phyloP scores from a whole-genome alignment of 257 asterid species.

The Solanum virginianum region DNA sequence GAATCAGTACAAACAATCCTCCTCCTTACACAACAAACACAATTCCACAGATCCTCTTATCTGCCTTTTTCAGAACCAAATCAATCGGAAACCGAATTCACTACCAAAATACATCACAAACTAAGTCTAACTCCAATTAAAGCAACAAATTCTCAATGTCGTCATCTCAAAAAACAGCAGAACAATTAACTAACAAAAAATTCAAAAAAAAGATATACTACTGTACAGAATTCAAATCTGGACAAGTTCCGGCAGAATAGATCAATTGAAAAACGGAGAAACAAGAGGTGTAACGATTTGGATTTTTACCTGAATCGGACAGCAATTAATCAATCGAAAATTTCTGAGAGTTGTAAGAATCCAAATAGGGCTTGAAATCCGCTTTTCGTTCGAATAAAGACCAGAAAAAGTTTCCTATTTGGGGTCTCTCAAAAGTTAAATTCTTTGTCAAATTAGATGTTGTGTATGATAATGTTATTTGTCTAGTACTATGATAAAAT shows the following conservation, averaged over 20 bases:
- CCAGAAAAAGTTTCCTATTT: neutral
- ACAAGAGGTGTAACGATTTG: neutral
- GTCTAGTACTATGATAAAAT: neutral
- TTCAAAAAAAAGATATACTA: neutral
- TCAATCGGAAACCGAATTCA: neutral
- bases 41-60: neutral
- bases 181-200: neutral
- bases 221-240: slow-evolving; percentile 23
- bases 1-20: neutral
- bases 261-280: slow-evolving; percentile 2
- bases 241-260: slow-evolving; percentile 11
- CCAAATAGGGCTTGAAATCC: neutral
- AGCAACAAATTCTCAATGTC: neutral
- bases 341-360: neutral
- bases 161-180: neutral
- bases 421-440: neutral
- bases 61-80: neutral
- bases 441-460: neutral
- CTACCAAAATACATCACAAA: neutral
- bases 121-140: neutral
- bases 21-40: neutral
- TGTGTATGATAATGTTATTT: neutral
- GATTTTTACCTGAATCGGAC: neutral
- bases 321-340: neutral
- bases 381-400: neutral